Percentiles rank a stretch among this genome's conserved stretches.
Conservation (phyloP, 805 yeast species). For the Kodamaea sagamina region DNA sequence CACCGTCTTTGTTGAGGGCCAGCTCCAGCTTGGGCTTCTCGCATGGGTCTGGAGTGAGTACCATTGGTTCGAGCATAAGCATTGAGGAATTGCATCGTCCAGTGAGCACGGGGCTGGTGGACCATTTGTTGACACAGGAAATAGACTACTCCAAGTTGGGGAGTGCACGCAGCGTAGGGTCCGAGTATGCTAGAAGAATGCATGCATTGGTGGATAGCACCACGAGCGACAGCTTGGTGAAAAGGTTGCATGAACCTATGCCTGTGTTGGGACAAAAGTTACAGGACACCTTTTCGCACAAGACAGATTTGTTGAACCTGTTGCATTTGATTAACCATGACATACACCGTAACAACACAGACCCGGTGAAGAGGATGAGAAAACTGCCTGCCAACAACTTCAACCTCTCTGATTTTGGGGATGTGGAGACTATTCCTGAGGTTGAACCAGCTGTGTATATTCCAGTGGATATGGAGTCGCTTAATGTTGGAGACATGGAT, state of each 20-base stretch:
- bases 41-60: neutral
- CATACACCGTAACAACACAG: slow-evolving; percentile 21
- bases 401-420: slow-evolving; percentile 33
- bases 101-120: slow-evolving; percentile 3
- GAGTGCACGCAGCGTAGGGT: neutral
- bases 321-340: slow-evolving; percentile 18
- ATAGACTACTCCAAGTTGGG: slow-evolving; percentile 3
- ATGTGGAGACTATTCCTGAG: slow-evolving; percentile 52
- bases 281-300: slow-evolving; percentile 18
- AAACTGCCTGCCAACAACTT: neutral
- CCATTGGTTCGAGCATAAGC: neutral
- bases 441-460: slow-evolving; percentile 41
- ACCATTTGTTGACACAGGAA: slow-evolving; percentile 9
- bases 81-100: neutral
- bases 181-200: slow-evolving; percentile 2
- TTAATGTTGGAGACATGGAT: slow-evolving; percentile 27
- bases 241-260: slow-evolving; percentile 14
- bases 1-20: slow-evolving; percentile 31
- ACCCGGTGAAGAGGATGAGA: slow-evolving; percentile 29
- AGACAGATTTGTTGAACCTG: slow-evolving; percentile 24
- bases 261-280: slow-evolving; percentile 10
- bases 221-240: slow-evolving; percentile 29
- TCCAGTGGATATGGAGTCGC: slow-evolving; percentile 49
- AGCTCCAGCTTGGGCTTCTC: slow-evolving; percentile 19
- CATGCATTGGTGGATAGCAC: slow-evolving; percentile 14